Conservation (phyloP, 345 rosid genomes). For the Populus davidiana region DNA sequence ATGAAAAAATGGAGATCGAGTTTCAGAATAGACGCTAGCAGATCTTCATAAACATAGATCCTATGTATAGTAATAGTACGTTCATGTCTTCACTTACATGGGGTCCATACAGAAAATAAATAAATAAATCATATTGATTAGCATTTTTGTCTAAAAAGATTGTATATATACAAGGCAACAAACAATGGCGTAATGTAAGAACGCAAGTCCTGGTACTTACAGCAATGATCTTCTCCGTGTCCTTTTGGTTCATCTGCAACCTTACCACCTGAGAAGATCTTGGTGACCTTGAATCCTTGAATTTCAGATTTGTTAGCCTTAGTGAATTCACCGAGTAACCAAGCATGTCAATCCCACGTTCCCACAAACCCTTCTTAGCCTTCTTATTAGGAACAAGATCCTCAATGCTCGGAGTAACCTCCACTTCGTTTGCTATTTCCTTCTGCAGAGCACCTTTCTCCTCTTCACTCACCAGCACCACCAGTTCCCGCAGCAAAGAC, state of each 20-base stretch:
- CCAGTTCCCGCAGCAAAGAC: conserved; percentile 31
- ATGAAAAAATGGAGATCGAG: too few species aligned
- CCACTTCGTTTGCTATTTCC: conserved; percentile 16
- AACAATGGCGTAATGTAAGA: too few species aligned
- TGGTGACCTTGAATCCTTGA: conserved; percentile 33
- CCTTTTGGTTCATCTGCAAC: conserved; percentile 23
- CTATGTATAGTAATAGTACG: too few species aligned
- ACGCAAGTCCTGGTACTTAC: conserved; percentile 17
- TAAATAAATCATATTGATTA: too few species aligned
- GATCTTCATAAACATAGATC: too few species aligned
- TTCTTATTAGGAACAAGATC: conserved; percentile 35
- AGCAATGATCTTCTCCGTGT: conserved; percentile 30
- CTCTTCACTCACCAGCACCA: conserved; percentile 12
- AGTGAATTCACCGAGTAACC: conserved; percentile 41
- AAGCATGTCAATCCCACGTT: conserved; percentile 42
- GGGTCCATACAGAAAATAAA: too few species aligned
- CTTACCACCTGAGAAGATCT: conserved; percentile 44
- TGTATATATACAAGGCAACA: too few species aligned
- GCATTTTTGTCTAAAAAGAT: too few species aligned
- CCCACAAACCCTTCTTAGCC: conserved; percentile 37
- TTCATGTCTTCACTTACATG: too few species aligned
- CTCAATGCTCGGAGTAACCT: conserved; percentile 33
- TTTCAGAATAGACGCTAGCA: too few species aligned
- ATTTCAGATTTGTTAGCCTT: conserved; percentile 34
- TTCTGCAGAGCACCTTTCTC: background rate